phyloP scores from a whole-genome alignment of 2,329 filamentous ascomycete species.

The Gnomoniopsis smithogilvyi region DNA sequence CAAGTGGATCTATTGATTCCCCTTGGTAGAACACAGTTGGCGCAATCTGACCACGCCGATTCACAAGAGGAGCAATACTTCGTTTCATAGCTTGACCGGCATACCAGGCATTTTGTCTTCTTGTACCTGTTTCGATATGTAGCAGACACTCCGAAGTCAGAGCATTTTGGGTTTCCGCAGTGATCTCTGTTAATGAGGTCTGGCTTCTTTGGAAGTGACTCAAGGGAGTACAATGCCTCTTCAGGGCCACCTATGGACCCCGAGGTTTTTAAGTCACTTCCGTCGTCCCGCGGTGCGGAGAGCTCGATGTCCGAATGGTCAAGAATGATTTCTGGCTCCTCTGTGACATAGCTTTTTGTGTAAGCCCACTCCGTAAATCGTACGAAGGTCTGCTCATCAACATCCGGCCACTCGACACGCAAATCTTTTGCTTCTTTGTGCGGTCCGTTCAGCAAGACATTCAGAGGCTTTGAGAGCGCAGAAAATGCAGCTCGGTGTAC shows the following conservation, averaged over 20 bases:
- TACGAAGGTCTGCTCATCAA: slow-evolving; percentile 18
- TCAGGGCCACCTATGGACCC: neutral
- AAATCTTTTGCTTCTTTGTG: slow-evolving; percentile 15
- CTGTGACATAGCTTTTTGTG: slow-evolving; percentile 7
- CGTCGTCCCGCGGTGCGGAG: neutral
- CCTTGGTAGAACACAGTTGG: too few relatives aligned
- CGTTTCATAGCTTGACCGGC: too few relatives aligned
- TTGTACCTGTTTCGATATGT: too few relatives aligned
- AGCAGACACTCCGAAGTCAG: neutral
- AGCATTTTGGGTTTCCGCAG: neutral
- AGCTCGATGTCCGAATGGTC: neutral
- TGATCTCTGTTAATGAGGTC: too few relatives aligned
- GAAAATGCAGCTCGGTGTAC: slow-evolving; percentile 4
- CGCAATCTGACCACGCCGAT: too few relatives aligned
- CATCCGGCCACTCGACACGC: slow-evolving; percentile 17
- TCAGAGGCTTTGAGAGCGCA: slow-evolving; percentile 12
- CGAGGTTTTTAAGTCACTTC: too few relatives aligned
- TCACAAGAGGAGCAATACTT: too few relatives aligned
- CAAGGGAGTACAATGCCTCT: neutral
- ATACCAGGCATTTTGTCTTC: too few relatives aligned
- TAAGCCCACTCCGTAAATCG: slow-evolving; percentile 19
- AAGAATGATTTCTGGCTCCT: slow-evolving; percentile 7
- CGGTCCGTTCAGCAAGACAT: slow-evolving; percentile 10
- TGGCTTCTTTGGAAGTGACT: neutral
- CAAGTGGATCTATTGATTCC: too few relatives aligned